Evolutionary conservation across 176 grass and related monocot genomes (phyloP), one percentile per base, ranked within the genome.

Genomic region (Cocos nucifera): DNA sequence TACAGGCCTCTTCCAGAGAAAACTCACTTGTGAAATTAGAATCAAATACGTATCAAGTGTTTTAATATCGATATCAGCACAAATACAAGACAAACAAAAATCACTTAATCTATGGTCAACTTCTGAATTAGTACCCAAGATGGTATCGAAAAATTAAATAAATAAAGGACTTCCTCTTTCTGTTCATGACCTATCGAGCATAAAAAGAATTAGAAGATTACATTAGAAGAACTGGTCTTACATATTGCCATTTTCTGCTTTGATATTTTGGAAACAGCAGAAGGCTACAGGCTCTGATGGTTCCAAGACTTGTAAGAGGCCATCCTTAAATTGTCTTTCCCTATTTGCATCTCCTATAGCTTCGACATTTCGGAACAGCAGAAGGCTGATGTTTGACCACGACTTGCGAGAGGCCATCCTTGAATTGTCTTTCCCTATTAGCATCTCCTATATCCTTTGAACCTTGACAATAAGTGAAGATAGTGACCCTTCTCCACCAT

Each of bases 401-500:
- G 35, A 14, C 35, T 44, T 44, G 35, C 2, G 9, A 44, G 35
- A 12, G 35, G 50, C 21, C 7, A 8, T 51, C 7, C 49, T 7
- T 23, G 50, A 51, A 64, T 18, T 20, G 32, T 15, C 15, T 51
- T 65, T 25, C 20, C 6, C 12, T 20, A 15, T 84, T 77, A 93
- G 44, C 77, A 85, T 83, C 83, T 97, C 74, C 59, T 78, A 63
- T 91, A 97, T 63, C 81, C 78, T 64, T 80, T 81, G 61, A 97
- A 97, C 58, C 84, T 88, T 14, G 87, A 83, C 51, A 74, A 64
- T 63, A 97, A 65, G 88, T 97, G 87, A 79, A 97, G 81, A 82
- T 91, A 97, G 29, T 97, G 92, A 44, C 92, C 87, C 30, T 87
- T 97, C 63, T 88, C 76, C 55, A 86, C 78, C 87, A 88, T 91